Conservation (phyloP, 2,329 filamentous ascomycete genomes). For the Colletotrichum chrysophilum region DNA sequence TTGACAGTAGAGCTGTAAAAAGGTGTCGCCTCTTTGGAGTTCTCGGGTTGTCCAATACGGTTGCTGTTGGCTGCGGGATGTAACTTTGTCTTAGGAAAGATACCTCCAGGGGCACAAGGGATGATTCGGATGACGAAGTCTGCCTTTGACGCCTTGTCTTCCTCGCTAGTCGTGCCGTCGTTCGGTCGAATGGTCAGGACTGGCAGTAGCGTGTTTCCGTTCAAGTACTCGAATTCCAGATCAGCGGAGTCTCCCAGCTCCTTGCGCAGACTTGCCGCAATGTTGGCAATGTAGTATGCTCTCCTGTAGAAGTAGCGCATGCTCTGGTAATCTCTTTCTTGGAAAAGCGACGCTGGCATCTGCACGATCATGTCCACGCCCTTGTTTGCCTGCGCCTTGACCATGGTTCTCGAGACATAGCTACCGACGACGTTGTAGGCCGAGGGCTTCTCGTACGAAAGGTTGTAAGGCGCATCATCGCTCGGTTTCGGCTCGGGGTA, state of each 20-base stretch:
- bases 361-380: conserved; percentile 84
- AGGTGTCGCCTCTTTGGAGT: conserved; percentile 57
- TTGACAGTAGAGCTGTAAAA: conserved; percentile 90
- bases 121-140: conserved; percentile 75
- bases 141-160: conserved; percentile 30
- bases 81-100: conserved; percentile 77
- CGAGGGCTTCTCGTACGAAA: conserved; percentile 77
- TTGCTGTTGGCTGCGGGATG: conserved; percentile 73
- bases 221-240: conserved; percentile 67
- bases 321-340: conserved; percentile 94
- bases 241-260: conserved; percentile 58
- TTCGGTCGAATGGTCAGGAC: conserved; percentile 55
- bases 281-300: conserved; percentile 86
- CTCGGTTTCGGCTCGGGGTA: conserved; percentile 83
- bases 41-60: conserved; percentile 55
- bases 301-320: conserved; percentile 94
- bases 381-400: conserved; percentile 63
- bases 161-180: conserved; percentile 25
- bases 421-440: conserved; percentile 90
- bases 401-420: conserved; percentile 78
- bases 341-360: conserved; percentile 81
- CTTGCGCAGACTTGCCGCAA: conserved; percentile 73
- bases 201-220: conserved; percentile 80
- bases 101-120: conserved; percentile 70
- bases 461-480: conserved; percentile 79